phyloP scores from a whole-genome alignment of 345 rosid genomes.

The Eucalyptus virginea region DNA sequence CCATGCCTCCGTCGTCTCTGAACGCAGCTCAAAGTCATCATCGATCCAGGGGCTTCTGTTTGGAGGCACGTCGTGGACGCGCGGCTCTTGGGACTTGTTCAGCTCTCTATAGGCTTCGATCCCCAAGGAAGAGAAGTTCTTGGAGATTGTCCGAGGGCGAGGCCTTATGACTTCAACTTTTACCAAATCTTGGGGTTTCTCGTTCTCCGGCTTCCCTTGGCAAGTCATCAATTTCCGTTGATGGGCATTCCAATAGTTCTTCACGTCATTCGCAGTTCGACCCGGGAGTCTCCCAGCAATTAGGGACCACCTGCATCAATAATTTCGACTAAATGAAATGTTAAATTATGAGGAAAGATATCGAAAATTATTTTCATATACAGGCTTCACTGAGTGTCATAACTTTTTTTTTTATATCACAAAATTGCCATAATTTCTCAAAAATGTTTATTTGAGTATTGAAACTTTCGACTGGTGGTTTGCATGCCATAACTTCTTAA shows the following conservation, averaged over 20 bases:
- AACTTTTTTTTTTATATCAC: too few relatives aligned
- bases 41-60: background rate
- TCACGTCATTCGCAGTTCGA: conserved; percentile 29
- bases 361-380: background rate
- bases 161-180: conserved; percentile 7
- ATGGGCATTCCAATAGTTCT: conserved; percentile 15
- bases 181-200: background rate
- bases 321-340: background rate
- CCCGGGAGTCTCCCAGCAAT: conserved; percentile 39
- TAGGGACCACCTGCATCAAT: conserved; percentile 17
- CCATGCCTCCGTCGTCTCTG: background rate
- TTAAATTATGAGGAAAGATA: background rate
- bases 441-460: too few relatives aligned
- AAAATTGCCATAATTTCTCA: too few relatives aligned
- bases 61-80: background rate
- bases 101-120: background rate
- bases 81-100: background rate
- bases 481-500: too few relatives aligned
- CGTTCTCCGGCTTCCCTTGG: background rate
- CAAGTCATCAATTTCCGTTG: background rate
- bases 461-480: too few relatives aligned
- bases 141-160: conserved; percentile 4
- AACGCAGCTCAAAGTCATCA: background rate
- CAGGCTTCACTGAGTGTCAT: too few relatives aligned
- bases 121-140: background rate